Conservation (phyloP, 345 rosid genomes). For the Raphanus raphanistrum region DNA sequence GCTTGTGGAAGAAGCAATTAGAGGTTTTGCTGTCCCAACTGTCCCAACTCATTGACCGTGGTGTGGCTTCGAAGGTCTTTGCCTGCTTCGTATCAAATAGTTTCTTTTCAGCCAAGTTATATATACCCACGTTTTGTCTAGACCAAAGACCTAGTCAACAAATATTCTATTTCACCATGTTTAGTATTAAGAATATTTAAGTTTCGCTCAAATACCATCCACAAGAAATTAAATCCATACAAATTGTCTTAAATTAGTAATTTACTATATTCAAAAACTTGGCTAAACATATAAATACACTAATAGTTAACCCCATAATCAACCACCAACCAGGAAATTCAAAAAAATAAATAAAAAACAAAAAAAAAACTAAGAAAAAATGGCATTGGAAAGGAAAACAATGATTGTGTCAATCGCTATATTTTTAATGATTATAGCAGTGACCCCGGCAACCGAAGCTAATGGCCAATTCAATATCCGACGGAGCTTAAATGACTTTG, state of each 20-base stretch:
- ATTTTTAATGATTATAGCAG: not conserved
- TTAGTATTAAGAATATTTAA: not conserved
- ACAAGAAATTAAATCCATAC: not conserved
- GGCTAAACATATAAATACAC: conserved; percentile 19
- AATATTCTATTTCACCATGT: not conserved
- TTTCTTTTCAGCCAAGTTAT: not conserved
- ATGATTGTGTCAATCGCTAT: not conserved
- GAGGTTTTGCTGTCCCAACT: not conserved
- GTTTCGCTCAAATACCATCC: not conserved
- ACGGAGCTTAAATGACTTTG: conserved; percentile 33
- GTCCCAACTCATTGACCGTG: not conserved
- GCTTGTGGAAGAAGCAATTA: not conserved
- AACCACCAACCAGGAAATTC: not conserved
- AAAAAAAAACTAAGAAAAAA: not conserved
- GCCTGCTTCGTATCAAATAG: not conserved
- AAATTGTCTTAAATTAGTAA: conserved; percentile 14
- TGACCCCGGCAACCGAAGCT: not conserved
- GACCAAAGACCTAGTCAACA: not conserved
- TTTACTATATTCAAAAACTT: conserved; percentile 24
- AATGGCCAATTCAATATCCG: conserved; percentile 3
- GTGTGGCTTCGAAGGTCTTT: not conserved
- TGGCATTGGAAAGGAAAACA: conserved; percentile 16
- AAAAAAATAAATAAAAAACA: not conserved
- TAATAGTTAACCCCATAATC: not conserved
- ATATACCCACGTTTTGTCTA: not conserved